Evolutionary conservation across 2,329 filamentous ascomycete species (phyloP).

Genomic region (Colletotrichum gigasporum): DNA sequence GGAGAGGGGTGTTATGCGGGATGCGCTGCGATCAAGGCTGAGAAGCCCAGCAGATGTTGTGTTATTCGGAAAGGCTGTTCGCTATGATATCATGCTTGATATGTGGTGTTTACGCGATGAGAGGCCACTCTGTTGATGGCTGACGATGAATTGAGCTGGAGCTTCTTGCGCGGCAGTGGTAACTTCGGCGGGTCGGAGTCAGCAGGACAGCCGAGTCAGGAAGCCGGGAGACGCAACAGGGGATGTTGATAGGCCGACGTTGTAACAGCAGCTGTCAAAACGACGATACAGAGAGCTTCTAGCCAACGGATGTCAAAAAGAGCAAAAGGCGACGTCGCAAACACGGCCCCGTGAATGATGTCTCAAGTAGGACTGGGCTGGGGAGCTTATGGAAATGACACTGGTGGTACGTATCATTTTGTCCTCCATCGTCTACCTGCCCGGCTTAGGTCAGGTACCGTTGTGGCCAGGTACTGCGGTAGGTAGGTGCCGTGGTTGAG

Average conservation of each 20-base stretch:
- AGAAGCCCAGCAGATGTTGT: conserved; percentile 3
- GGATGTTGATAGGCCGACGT: conserved; percentile 16
- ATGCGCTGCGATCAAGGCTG: not conserved
- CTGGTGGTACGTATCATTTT: no score
- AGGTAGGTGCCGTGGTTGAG: no score
- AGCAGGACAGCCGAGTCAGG: conserved; percentile 28
- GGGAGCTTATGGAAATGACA: no score
- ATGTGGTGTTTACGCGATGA: conserved; percentile 1
- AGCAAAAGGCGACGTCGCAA: not conserved
- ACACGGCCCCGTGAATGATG: no score
- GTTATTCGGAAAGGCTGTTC: not conserved
- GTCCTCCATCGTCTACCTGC: no score
- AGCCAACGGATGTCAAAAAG: not conserved
- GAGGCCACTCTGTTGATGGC: not conserved
- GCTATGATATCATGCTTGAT: conserved; percentile 22
- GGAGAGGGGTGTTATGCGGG: not conserved
- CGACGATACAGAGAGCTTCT: not conserved
- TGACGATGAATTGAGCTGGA: conserved; percentile 15
- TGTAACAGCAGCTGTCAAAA: not conserved
- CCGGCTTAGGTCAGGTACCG: no score
- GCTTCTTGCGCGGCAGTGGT: not conserved
- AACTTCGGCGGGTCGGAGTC: conserved; percentile 15
- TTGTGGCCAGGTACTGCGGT: no score
- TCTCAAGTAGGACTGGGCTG: no score
- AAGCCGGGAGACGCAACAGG: conserved; percentile 15